These are phyloP conservation scores for Backusella luteola DNA, from an alignment of 192 early-diverging fungal species.

Conservation along the genomic window DNA sequence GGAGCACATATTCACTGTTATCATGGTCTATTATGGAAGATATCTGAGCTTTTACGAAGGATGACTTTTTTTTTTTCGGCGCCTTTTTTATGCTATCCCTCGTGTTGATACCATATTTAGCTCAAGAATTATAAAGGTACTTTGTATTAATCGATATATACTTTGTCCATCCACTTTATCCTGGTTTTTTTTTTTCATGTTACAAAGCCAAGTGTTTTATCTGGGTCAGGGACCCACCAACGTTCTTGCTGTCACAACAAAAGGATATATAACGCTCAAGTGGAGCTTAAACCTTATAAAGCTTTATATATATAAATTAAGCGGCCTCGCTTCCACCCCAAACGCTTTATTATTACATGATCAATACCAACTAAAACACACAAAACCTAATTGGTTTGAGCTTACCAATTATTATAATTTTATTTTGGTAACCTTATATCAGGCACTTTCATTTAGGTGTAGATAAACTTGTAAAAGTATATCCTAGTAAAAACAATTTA, in stretches of 20 bases:
- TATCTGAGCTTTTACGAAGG: background rate
- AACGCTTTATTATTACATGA: background rate
- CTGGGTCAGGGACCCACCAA: background rate
- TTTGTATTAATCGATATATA: background rate
- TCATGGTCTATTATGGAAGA: background rate
- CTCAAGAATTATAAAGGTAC: background rate
- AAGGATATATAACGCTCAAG: background rate
- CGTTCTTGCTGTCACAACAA: background rate
- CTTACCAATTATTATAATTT: background rate
- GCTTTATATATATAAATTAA: background rate
- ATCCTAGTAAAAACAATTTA: background rate
- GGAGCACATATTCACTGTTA: background rate
- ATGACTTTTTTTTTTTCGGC: background rate
- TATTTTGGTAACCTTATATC: background rate
- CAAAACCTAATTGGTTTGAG: background rate
- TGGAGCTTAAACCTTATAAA: background rate
- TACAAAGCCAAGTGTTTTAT: background rate
- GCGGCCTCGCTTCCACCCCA: background rate
- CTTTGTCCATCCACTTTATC: background rate
- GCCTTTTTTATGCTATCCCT: background rate
- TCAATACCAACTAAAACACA: background rate
- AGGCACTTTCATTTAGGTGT: background rate
- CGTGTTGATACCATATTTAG: constrained; percentile 1
- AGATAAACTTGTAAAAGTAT: background rate
- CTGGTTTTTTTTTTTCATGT: background rate